Evolutionary conservation across 768 basidiomycete species (phyloP).

Genomic region (Leccinum aurantiacum): DNA sequence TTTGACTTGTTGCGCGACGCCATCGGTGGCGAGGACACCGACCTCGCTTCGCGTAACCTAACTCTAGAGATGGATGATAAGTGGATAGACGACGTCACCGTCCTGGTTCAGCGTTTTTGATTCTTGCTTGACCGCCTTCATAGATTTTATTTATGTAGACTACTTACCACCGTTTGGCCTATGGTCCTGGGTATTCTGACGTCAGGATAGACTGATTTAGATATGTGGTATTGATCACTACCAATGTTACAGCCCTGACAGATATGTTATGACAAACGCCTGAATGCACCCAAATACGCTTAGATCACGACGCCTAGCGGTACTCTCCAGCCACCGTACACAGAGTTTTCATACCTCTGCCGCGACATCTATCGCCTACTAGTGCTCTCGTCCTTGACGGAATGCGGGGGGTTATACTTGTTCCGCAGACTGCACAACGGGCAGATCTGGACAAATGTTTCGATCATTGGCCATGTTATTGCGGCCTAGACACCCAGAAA

Average conservation of each 20-base stretch:
- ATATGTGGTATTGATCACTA: conserved; percentile 13
- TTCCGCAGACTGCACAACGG: conserved; percentile 49
- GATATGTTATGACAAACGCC: conserved; percentile 19
- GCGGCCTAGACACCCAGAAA: conserved; percentile 44
- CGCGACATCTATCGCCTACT: conserved; percentile 17
- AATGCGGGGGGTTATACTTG: conserved; percentile 30
- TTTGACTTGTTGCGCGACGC: conserved; percentile 42
- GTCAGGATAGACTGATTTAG: neutral
- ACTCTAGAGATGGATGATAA: conserved; percentile 51
- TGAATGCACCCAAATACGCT: conserved; percentile 5
- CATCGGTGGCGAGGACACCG: conserved; percentile 42
- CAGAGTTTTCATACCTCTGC: neutral
- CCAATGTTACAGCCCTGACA: conserved; percentile 6
- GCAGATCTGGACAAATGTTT: conserved; percentile 62
- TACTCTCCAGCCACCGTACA: neutral
- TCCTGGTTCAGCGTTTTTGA: conserved; percentile 43
- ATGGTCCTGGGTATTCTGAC: neutral
- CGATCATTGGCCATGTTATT: conserved; percentile 74
- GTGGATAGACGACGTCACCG: conserved; percentile 52
- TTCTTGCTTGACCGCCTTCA: neutral
- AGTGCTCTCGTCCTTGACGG: conserved; percentile 24
- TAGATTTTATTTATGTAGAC: neutral
- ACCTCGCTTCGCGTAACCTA: conserved; percentile 41
- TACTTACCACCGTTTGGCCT: neutral
- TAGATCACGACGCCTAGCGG: neutral